Evolutionary conservation across 768 basidiomycete species (phyloP), one percentile per base, ranked within the genome.

Genomic region (Lactifluus piperatus): DNA sequence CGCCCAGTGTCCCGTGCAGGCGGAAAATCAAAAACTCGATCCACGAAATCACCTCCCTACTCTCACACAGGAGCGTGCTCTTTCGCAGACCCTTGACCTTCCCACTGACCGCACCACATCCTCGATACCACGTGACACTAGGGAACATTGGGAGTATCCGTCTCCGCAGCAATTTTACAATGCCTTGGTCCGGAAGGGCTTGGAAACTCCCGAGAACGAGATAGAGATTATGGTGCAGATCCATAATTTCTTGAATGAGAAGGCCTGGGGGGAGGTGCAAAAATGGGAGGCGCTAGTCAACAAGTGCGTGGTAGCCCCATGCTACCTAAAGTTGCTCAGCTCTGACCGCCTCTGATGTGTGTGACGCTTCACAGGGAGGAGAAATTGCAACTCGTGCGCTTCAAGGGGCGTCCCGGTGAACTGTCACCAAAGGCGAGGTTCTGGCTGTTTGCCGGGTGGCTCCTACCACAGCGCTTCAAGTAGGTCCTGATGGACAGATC

Each of bases 131-230:
- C 84, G 94, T 51, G 75, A 83, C 56, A 65, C 67, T 4, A 68
- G 71, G 1, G 71, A 68, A 11, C 80, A 76, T 47, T 97, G 95
- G 95, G 94, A 97, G 69, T 98, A 98, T 72, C 95, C 95, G 3
- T 92, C 88, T 2, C 92, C 94, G 10, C 95, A 98, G 72, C 94
- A 97, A 71, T 97, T 98, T 69, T 94, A 97, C 72, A 98, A 98
- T 71, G 95, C 95, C 0, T 79, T 99, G 14, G 91, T 91, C 10
- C 76, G 93, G 62, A 99, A 99, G 70, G 97, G 97, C 2, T 93
- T 90, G 89, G 94, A 95, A 72, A 95, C 97, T 2, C 93, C 94
- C 0, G 94, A 94, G 71, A 92, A 97, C 66, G 88, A 93, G 71
- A 81, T 97, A 46, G 94, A 94, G 70, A 91, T 85, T 26, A 97